Conservation (phyloP, 306 rosid genomes). For the Gillenia trifoliata region DNA sequence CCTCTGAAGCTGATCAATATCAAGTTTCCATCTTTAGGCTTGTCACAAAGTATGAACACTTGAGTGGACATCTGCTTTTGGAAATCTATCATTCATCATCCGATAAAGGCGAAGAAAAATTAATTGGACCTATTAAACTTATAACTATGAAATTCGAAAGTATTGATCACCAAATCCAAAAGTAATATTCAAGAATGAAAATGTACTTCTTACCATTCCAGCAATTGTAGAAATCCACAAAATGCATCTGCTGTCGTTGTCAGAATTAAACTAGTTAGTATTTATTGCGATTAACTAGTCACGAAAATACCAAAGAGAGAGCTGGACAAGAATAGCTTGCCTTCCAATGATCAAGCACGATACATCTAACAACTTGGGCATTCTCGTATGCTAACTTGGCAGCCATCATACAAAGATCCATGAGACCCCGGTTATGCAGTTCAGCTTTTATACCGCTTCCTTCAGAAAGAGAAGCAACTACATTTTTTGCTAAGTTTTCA, state of each 20-base stretch:
- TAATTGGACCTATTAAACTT: neutral
- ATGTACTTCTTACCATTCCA: slow-evolving; percentile 55
- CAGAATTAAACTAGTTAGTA: slow-evolving; percentile 4
- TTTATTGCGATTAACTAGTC: neutral
- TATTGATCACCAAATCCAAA: neutral
- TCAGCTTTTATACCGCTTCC: slow-evolving; percentile 20
- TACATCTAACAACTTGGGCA: slow-evolving; percentile 33
- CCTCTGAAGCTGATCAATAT: slow-evolving; percentile 78
- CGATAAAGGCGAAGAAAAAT: neutral
- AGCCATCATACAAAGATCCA: slow-evolving; percentile 80
- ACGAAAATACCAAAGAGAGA: neutral
- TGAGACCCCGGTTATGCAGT: slow-evolving; percentile 41
- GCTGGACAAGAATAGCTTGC: slow-evolving; percentile 26
- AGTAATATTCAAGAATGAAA: neutral
- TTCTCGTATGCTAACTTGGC: slow-evolving; percentile 80
- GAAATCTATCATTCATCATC: slow-evolving; percentile 38
- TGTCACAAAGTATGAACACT: slow-evolving; percentile 62
- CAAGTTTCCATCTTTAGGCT: slow-evolving; percentile 58
- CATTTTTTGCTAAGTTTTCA: slow-evolving; percentile 19
- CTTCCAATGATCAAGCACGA: slow-evolving; percentile 62
- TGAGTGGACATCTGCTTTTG: slow-evolving; percentile 52
- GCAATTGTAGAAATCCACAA: slow-evolving; percentile 62
- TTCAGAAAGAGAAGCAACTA: slow-evolving; percentile 18
- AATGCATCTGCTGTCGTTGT: slow-evolving; percentile 58
- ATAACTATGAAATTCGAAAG: neutral